A percentile compares a stretch with the other conserved stretches of the same genome.
Conservation (phyloP, 1,139 yeast species). For the Suhomyces wounanorum region DNA sequence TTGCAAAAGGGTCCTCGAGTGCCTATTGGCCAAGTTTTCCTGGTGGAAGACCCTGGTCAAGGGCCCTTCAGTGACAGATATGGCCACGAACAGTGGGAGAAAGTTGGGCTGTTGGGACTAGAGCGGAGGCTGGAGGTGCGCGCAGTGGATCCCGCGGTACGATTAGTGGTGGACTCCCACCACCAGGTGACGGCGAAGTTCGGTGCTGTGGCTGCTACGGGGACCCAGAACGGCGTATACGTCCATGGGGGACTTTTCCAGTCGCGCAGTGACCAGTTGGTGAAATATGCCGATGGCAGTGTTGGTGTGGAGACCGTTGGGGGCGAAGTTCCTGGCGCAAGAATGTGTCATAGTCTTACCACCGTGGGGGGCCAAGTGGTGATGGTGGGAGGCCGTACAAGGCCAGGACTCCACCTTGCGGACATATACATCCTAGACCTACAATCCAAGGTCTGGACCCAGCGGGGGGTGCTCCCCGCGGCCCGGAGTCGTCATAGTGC, state of each 20-base stretch:
- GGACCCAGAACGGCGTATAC: conserved; percentile 25
- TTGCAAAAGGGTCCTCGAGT: too few relatives aligned
- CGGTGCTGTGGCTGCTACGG: conserved; percentile 36
- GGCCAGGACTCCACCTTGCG: conserved; percentile 51
- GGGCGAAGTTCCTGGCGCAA: conserved; percentile 32
- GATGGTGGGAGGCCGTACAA: conserved; percentile 69
- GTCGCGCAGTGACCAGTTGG: conserved; percentile 33
- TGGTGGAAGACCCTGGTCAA: too few relatives aligned
- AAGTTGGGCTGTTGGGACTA: neutral
- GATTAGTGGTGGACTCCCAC: conserved; percentile 6
- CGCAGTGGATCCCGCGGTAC: conserved; percentile 8
- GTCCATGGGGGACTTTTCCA: conserved; percentile 61
- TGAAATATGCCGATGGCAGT: conserved; percentile 16
- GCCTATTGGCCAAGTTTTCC: too few relatives aligned
- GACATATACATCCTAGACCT: conserved; percentile 30
- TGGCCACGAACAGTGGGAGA: too few relatives aligned
- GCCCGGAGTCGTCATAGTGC: conserved; percentile 59
- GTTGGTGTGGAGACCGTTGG: neutral
- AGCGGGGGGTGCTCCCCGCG: conserved; percentile 46
- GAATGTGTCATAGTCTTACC: conserved; percentile 65
- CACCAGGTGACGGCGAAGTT: conserved; percentile 46
- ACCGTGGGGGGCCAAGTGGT: conserved; percentile 30
- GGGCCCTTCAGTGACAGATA: too few relatives aligned
- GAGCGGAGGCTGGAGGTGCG: neutral
- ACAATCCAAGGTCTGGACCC: conserved; percentile 38